Evolutionary conservation across 306 rosid genomes (phyloP), one percentile per base, ranked within the genome.

Genomic region (Pyrus pyrifolia): DNA sequence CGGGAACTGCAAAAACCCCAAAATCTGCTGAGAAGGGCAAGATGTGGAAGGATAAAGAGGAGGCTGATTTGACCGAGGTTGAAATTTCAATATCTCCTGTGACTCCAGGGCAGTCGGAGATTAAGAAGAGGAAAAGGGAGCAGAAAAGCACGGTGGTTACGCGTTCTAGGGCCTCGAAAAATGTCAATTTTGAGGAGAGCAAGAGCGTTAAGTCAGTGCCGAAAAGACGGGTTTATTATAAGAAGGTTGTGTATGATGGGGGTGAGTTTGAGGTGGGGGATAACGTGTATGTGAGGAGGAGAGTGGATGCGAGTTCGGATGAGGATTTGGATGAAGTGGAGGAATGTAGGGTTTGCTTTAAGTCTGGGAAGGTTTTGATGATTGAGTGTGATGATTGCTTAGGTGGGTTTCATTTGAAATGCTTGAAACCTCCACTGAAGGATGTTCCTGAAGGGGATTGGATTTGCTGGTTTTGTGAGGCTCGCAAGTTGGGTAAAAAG

Each of bases 361-460:
- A 69, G 78, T 63, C 86, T 12, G 89, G 95, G 2, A 70, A 68
- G 31, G 85, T 85, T 33, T 75, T 88, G 35, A 92, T 95, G 98
- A 80, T 95, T 38, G 98, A 95, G 82, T 95, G 98, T 51, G 98
- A 95, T 55, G 96, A 85, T 83, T 95, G 97, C 62, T 88, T 92
- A 67, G 85, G 91, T 58, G 98, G 97, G 64, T 92, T 90, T 76
- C 97, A 95, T 79, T 85, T 95, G 87, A 90, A 87, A 70, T 95
- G 98, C 81, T 84, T 95, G 90, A 87, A 71, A 64, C 97, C 97
- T 33, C 93, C 97, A 1, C 72, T 90, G 81, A 84, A 81, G 83
- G 91, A 75, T n/a, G 87, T 95, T 77, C 97, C 97, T 0, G 96
- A 92, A 71, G 98, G 92, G 57, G 97, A 90, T 81, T 95, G 98